These are phyloP conservation scores for Penicillium bialowiezense DNA, from an alignment of 495 filamentous ascomycete genomes.

Conservation along the genomic window DNA sequence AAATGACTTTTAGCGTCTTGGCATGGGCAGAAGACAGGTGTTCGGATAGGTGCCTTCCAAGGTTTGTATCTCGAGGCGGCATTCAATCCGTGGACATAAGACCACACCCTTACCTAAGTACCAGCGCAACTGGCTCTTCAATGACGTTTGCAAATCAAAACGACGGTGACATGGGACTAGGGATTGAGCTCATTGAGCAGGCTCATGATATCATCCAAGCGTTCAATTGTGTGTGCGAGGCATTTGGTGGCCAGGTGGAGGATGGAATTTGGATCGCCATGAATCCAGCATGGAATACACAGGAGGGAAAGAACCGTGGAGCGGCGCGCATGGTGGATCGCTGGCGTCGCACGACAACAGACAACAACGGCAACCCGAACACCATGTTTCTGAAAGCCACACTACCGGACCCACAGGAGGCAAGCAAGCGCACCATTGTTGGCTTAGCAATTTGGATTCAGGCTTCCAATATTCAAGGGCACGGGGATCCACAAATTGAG, in stretches of 20 bases:
- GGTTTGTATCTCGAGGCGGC: too few species aligned
- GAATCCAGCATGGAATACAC: conserved; percentile 44
- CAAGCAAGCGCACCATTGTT: conserved; percentile 22
- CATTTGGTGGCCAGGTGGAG: conserved; percentile 38
- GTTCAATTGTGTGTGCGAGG: conserved; percentile 11
- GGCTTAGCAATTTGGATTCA: conserved; percentile 43
- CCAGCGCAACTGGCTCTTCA: too few species aligned
- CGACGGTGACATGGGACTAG: neutral
- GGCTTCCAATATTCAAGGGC: conserved; percentile 28
- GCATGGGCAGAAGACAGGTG: neutral
- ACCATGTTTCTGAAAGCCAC: conserved; percentile 44
- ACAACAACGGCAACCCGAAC: conserved; percentile 34
- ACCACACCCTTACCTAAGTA: too few species aligned
- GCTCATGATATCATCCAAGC: conserved; percentile 3
- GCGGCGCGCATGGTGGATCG: conserved; percentile 26
- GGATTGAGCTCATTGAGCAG: neutral
- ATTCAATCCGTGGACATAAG: too few species aligned
- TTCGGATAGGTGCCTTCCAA: too few species aligned
- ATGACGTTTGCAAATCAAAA: neutral
- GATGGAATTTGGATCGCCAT: conserved; percentile 42
- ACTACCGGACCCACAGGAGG: conserved; percentile 16
- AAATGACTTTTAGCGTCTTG: neutral
- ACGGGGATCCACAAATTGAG: conserved; percentile 28
- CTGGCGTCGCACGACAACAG: conserved; percentile 28
- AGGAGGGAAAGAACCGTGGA: conserved; percentile 24